phyloP scores from a whole-genome alignment of 768 basidiomycete genomes.

The Naganishia onofrii region DNA sequence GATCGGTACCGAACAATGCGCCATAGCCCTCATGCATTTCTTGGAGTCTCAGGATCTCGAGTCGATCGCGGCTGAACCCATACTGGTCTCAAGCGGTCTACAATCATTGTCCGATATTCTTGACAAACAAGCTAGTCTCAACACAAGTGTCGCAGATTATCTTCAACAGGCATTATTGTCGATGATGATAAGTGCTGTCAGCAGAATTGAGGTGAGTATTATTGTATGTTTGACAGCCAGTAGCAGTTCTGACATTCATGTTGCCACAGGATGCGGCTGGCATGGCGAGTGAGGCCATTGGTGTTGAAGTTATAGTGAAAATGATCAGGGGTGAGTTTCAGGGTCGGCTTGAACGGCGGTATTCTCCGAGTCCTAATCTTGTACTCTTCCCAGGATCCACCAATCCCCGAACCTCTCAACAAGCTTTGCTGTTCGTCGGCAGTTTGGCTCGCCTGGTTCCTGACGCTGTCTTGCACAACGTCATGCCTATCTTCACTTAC shows the following conservation, averaged over 20 bases:
- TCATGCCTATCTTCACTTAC: constrained; percentile 98
- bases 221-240: neutral
- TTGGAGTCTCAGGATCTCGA: constrained; percentile 70
- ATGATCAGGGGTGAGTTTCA: constrained; percentile 63
- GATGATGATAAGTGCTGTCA: constrained; percentile 57
- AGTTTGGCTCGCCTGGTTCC: constrained; percentile 78
- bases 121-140: constrained; percentile 58
- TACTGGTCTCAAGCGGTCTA: constrained; percentile 69
- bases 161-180: constrained; percentile 80
- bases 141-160: constrained; percentile 63
- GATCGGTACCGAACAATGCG: constrained; percentile 19
- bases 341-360: constrained; percentile 39
- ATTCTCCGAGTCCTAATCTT: neutral
- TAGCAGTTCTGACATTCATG: neutral
- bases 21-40: constrained; percentile 39
- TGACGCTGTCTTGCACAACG: constrained; percentile 84
- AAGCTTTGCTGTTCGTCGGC: constrained; percentile 82
- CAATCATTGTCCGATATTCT: constrained; percentile 68
- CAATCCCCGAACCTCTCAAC: constrained; percentile 92
- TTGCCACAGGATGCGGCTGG: constrained; percentile 10
- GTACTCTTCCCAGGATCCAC: constrained; percentile 63
- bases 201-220: constrained; percentile 35
- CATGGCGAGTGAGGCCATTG: constrained; percentile 53
- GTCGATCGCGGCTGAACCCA: constrained; percentile 65
- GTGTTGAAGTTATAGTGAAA: constrained; percentile 81